These are phyloP conservation scores for Candida krabiensis DNA, from an alignment of 805 yeast genomes.

Conservation along the genomic window DNA sequence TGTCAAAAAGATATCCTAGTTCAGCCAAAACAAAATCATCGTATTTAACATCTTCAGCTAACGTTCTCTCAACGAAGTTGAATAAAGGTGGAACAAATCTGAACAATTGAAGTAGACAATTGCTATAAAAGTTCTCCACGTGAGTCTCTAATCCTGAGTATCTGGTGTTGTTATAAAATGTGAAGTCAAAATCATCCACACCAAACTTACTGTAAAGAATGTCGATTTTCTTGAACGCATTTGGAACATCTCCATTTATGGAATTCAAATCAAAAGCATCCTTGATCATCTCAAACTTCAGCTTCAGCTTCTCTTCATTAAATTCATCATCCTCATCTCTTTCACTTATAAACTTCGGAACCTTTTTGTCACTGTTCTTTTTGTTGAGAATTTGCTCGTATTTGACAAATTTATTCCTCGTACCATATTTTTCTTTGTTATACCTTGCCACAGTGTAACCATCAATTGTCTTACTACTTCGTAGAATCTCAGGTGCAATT, in stretches of 20 bases:
- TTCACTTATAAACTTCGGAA: slow-evolving; percentile 65
- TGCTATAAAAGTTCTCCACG: slow-evolving; percentile 73
- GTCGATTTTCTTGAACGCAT: slow-evolving; percentile 70
- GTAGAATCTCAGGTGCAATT: slow-evolving; percentile 49
- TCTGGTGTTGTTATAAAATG: slow-evolving; percentile 70
- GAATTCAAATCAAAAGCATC: slow-evolving; percentile 33
- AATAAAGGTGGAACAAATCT: slow-evolving; percentile 74
- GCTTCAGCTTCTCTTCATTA: slow-evolving; percentile 24
- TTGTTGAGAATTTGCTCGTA: slow-evolving; percentile 40
- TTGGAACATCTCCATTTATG: slow-evolving; percentile 53
- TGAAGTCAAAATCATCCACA: slow-evolving; percentile 90
- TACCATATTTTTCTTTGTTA: slow-evolving; percentile 56
- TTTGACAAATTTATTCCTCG: slow-evolving; percentile 46
- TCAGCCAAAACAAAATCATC: slow-evolving; percentile 65
- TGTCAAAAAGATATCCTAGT: slow-evolving; percentile 85
- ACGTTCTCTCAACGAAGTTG: slow-evolving; percentile 56
- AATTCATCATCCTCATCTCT: slow-evolving; percentile 35
- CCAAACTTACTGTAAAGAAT: slow-evolving; percentile 88
- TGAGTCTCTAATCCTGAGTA: slow-evolving; percentile 90
- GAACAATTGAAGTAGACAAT: slow-evolving; percentile 76
- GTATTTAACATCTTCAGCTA: slow-evolving; percentile 53
- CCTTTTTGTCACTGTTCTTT: slow-evolving; percentile 23
- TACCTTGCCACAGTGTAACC: slow-evolving; percentile 48
- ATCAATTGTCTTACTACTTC: slow-evolving; percentile 36
- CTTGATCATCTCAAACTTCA: slow-evolving; percentile 17